phyloP scores from a whole-genome alignment of 140 eudicot species.

The Flaveria floridana region DNA sequence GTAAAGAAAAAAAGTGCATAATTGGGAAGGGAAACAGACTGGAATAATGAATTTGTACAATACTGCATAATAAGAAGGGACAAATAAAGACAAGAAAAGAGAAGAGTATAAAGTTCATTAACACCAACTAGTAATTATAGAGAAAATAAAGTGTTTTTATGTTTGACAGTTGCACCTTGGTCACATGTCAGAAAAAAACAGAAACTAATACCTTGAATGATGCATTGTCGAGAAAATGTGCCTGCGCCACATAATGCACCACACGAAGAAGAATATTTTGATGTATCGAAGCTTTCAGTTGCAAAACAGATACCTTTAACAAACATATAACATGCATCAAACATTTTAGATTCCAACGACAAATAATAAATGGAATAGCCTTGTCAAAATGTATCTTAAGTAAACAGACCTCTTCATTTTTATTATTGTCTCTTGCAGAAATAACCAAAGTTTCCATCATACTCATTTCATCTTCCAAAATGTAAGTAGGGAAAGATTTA shows the following conservation, averaged over 20 bases:
- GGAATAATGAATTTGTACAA: no score
- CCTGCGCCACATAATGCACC: constrained; percentile 49
- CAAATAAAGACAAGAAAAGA: no score
- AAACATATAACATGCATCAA: constrained; percentile 20
- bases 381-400: background rate
- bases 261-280: constrained; percentile 56
- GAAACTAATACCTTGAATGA: constrained; percentile 53
- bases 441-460: constrained; percentile 54
- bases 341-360: background rate
- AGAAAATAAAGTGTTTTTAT: background rate
- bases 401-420: constrained; percentile 49
- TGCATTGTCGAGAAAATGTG: constrained; percentile 51
- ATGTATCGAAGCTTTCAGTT: constrained; percentile 51
- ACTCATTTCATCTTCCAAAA: constrained; percentile 40
- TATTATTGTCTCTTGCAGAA: constrained; percentile 26
- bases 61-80: background rate
- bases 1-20: background rate
- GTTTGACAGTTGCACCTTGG: background rate
- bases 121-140: background rate
- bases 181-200: background rate
- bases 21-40: background rate
- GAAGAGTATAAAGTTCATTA: no score
- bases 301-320: constrained; percentile 51
- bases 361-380: background rate
- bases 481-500: constrained; percentile 49